Base-by-base conservation (phyloP, 2,329 filamentous ascomycete species). In the Daldinia sp. region DNA sequence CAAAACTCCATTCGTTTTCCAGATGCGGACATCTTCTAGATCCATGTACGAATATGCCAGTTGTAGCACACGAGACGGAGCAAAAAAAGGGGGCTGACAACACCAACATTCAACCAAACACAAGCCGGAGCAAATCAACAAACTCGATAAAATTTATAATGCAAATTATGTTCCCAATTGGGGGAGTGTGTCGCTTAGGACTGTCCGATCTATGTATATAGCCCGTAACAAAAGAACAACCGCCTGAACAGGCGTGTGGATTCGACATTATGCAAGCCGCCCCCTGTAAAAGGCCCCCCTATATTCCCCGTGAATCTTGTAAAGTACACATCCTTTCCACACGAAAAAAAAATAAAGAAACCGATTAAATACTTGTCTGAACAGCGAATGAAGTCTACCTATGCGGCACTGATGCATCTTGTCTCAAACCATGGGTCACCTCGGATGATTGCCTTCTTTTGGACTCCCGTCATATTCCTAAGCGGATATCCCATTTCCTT, bases 181-280 rank as follows among this genome's bases (percentile, higher is more conserved):
- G n/a, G n/a, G 30, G 39, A 34, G 39, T 8, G 39, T 45, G 39
- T 27, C 54, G 47, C 51, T 39, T 54, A 49, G 37, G 48, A 65
- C 45, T 29, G 47, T 53, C 55, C 51, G 25, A 60, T 66, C 63
- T 66, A 65, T 61, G 54, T 51, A 41, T 39, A 53, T 63, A 63
- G 59, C 63, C 62, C 54, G 32, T 29, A 58, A 66, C 60, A 66
- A 63, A 66, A 58, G 53, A 57, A 63, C 48, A 48, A 54, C 48
- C 50, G 53, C 58, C 58, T 59, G 62, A 55, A 63, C 32, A 47
- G 55, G 56, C 50, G 39, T 66, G 48, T 57, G 41, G 50, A 63
- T 52, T 47, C 51, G 54, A 59, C 58, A 43, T 56, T 52, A 59
- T 62, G 45, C 54, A 58, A 62, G 49, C 62, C 53, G 55, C 63